These are phyloP conservation scores for Camellia oleifera DNA, from an alignment of 179 eudicot species.

Conservation along the genomic window DNA sequence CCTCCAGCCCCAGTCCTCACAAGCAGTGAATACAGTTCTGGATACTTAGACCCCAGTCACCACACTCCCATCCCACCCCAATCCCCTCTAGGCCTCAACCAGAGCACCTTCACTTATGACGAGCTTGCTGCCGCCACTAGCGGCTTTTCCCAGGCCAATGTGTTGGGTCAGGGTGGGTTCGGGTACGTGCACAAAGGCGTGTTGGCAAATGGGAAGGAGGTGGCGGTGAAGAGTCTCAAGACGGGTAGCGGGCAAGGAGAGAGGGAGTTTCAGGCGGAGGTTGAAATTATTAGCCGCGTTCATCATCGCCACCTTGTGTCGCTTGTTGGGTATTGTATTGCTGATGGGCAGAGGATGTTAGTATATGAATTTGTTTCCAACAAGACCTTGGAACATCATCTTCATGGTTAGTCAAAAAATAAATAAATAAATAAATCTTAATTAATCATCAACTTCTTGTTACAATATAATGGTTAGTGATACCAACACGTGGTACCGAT, in stretches of 20 bases:
- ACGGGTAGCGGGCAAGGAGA: slow-evolving; percentile 96
- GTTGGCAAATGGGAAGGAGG: slow-evolving; percentile 58
- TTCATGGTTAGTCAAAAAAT: slow-evolving; percentile 56
- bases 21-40: slow-evolving; percentile 32
- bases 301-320: slow-evolving; percentile 96
- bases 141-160: slow-evolving; percentile 56
- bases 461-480: no score
- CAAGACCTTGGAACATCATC: slow-evolving; percentile 73
- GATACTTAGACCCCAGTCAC: slow-evolving; percentile 17
- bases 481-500: no score
- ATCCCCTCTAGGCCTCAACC: slow-evolving; percentile 44
- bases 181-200: slow-evolving; percentile 89
- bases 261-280: slow-evolving; percentile 86
- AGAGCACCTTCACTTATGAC: slow-evolving; percentile 64
- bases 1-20: slow-evolving; percentile 1
- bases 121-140: slow-evolving; percentile 69
- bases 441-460: no score
- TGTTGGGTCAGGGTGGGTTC: slow-evolving; percentile 93
- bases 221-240: slow-evolving; percentile 86
- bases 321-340: slow-evolving; percentile 86
- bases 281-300: slow-evolving; percentile 91
- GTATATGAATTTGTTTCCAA: slow-evolving; percentile 92
- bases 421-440: no score
- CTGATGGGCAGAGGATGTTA: slow-evolving; percentile 68
- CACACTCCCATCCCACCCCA: slow-evolving; percentile 13